Base-by-base conservation (phyloP, 331 rosid genomes). In the Rosa hybrid region DNA sequence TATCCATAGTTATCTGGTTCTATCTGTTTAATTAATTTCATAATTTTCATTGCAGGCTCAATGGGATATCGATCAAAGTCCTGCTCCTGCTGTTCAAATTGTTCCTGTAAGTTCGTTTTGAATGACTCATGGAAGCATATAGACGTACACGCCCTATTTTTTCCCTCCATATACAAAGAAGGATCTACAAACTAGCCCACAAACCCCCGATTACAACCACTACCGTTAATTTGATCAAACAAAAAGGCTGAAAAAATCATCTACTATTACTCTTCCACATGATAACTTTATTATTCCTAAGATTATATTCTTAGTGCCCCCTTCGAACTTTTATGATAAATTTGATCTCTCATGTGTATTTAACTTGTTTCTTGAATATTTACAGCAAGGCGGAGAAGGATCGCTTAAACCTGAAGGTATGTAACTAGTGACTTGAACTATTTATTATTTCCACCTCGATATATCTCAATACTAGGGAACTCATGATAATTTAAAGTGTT, bases 331-430 rank as follows among this genome's bases (percentile, higher is more conserved):
- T 25, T 63, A 63, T 59, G 9, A 13, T 25, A 4, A 12, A 6
- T 13, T 63, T 27, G 41, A 56, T 21, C 6, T 59, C 6, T 2
- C 18, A 5, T 63, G 8, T 63, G 7, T 60, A 60, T 60, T 12
- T 60, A 12, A 72, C 12, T 67, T 41, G 18, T 80, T 12, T 8
- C 44, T 46, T 51, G 6, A 45, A 74, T 49, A 56, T 81, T 8
- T 18, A 16, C 85, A 87, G 92, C 78, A 81, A 3, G 94, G 92
- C 23, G 86, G 84, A 5, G 86, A 87, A 75, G 82, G 90, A 63
- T 90, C 94, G 11, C 84, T 90, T 51, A 74, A 20, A 13, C 71
- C 68, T 7, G 45, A 79, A 74, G 77, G 86, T 86, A 64, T 5
- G 5, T 74, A 67, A 67, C 57, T 27, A 10, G 3, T 46, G 57